These are phyloP conservation scores for Benincasa hispida DNA, from an alignment of 306 rosid species.

Conservation along the genomic window DNA sequence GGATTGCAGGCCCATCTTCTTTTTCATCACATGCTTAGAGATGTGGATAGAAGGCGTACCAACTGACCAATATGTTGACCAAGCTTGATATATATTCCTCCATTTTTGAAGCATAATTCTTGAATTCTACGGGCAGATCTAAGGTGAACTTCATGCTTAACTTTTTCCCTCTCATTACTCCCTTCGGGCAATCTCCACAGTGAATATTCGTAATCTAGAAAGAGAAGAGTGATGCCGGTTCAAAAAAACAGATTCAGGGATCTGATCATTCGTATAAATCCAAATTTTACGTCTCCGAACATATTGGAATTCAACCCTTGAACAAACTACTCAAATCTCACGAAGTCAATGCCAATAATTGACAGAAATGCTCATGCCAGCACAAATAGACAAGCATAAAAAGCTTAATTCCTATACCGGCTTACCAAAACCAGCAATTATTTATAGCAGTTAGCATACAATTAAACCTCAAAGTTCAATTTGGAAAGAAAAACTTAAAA, in stretches of 20 bases:
- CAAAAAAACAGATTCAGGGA: not conserved
- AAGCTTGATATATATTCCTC: slow-evolving; percentile 91
- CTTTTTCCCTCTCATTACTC: slow-evolving; percentile 45
- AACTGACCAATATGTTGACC: slow-evolving; percentile 93
- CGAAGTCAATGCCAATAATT: not conserved
- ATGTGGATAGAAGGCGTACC: slow-evolving; percentile 34
- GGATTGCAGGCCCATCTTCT: not conserved
- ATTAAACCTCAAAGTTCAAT: not conserved
- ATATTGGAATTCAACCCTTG: not conserved
- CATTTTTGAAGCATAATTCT: slow-evolving; percentile 79
- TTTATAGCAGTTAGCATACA: not conserved
- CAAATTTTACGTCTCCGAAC: not conserved
- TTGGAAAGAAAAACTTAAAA: not conserved
- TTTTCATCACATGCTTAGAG: not conserved
- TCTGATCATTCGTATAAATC: not conserved
- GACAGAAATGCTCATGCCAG: not conserved
- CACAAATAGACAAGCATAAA: not conserved
- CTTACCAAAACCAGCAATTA: not conserved
- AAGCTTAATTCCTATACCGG: not conserved
- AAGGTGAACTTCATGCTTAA: slow-evolving; percentile 76
- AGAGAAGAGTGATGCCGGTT: slow-evolving; percentile 1
- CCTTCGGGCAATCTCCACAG: slow-evolving; percentile 68
- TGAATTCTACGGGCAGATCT: slow-evolving; percentile 80
- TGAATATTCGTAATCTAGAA: slow-evolving; percentile 71
- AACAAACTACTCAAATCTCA: not conserved